Conservation (phyloP, 1,284 basidiomycete genomes). For the Malassezia brasiliensis region DNA sequence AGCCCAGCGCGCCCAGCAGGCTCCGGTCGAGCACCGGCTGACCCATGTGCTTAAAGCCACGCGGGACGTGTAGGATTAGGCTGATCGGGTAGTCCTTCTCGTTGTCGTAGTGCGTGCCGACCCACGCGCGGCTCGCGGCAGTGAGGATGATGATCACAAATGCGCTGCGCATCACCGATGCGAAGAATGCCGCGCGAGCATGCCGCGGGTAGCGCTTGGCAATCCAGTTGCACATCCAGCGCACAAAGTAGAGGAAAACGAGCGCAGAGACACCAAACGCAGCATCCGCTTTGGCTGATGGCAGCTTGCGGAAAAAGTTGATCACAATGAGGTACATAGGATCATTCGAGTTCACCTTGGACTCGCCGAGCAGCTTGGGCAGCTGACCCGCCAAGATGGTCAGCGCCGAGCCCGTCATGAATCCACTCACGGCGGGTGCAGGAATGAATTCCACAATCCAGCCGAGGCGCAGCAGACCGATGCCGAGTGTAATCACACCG, state of each 20-base stretch:
- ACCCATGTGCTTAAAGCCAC: conserved; percentile 58
- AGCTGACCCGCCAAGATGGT: conserved; percentile 45
- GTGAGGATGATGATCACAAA: conserved; percentile 53
- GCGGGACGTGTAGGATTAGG: conserved; percentile 64
- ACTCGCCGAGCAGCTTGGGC: conserved; percentile 41
- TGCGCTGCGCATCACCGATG: conserved; percentile 42
- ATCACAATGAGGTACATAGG: conserved; percentile 80
- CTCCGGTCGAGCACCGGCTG: conserved; percentile 59
- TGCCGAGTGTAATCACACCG: conserved; percentile 83
- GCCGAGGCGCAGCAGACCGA: conserved; percentile 82
- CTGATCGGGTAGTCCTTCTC: conserved; percentile 71
- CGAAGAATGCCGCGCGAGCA: conserved; percentile 55
- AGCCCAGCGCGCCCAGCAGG: conserved; percentile 63
- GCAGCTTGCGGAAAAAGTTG: conserved; percentile 76
- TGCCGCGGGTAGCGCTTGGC: conserved; percentile 63
- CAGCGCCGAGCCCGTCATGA: conserved; percentile 53
- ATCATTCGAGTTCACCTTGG: conserved; percentile 29
- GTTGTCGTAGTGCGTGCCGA: conserved; percentile 20
- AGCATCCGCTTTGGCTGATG: conserved; percentile 65
- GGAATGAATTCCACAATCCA: conserved; percentile 95
- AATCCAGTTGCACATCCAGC: conserved; percentile 58
- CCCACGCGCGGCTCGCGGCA: conserved; percentile 49
- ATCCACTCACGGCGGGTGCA: conserved; percentile 79
- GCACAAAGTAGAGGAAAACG: conserved; percentile 64
- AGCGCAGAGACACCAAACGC: conserved; percentile 79